Evolutionary conservation across 345 rosid genomes (phyloP).

Genomic region (Rhizophora mangle): DNA sequence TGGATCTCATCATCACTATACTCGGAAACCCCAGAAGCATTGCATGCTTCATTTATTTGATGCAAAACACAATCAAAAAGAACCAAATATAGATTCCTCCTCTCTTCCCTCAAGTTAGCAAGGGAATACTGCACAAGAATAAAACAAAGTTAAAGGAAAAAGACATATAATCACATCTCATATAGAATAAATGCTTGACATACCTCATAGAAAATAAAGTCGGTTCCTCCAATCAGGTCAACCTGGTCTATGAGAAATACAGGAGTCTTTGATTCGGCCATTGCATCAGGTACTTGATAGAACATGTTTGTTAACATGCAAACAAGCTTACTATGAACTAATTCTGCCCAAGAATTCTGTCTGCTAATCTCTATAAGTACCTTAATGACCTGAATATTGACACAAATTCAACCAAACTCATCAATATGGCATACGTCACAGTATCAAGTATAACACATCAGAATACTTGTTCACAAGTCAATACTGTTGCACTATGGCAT

Average conservation of each 20-base stretch:
- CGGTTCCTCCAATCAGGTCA: slow-evolving; percentile 94
- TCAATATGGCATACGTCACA: neutral
- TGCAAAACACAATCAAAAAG: slow-evolving; percentile 81
- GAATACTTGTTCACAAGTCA: too few relatives aligned
- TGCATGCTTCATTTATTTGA: slow-evolving; percentile 80
- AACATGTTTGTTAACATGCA: slow-evolving; percentile 90
- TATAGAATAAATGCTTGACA: slow-evolving; percentile 4
- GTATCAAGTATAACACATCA: neutral
- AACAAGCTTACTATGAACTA: slow-evolving; percentile 90
- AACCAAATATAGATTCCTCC: slow-evolving; percentile 81
- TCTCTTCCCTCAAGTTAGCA: slow-evolving; percentile 78
- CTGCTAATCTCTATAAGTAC: slow-evolving; percentile 71
- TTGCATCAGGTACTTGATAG: slow-evolving; percentile 61
- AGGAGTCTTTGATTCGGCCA: slow-evolving; percentile 36
- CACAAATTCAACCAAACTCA: neutral
- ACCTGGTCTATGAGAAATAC: slow-evolving; percentile 75
- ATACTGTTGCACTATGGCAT: too few relatives aligned
- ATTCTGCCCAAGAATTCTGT: slow-evolving; percentile 88
- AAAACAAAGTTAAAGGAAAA: neutral
- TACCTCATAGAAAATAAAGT: slow-evolving; percentile 91
- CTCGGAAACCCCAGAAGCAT: slow-evolving; percentile 76
- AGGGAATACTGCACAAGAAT: slow-evolving; percentile 73
- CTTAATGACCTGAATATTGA: slow-evolving; percentile 68
- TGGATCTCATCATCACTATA: slow-evolving; percentile 82
- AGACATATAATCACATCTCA: neutral